phyloP scores from a whole-genome alignment of 1,284 basidiomycete species.

The Rhodotorula sp. region DNA sequence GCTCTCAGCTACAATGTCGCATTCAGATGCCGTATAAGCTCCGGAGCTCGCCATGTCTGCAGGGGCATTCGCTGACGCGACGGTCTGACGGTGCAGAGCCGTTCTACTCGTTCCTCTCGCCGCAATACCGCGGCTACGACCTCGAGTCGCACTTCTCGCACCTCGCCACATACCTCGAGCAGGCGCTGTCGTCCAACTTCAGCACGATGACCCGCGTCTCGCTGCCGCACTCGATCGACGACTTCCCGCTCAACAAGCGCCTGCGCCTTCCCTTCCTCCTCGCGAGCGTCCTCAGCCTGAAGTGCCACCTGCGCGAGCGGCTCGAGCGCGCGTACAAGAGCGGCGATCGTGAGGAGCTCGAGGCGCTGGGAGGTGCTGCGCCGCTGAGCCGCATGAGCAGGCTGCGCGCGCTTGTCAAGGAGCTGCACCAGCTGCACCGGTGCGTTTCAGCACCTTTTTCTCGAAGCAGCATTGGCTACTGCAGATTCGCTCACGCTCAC shows the following conservation, averaged over 20 bases:
- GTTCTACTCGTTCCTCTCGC: slow-evolving; percentile 46
- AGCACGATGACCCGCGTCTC: slow-evolving; percentile 33
- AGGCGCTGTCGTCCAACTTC: slow-evolving; percentile 40
- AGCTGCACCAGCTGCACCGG: slow-evolving; percentile 48
- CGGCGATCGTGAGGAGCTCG: slow-evolving; percentile 38
- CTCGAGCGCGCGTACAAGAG: slow-evolving; percentile 41
- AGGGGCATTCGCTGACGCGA: slow-evolving; percentile 15
- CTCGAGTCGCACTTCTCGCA: slow-evolving; percentile 44
- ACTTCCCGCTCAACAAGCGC: slow-evolving; percentile 42
- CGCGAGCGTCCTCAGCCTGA: slow-evolving; percentile 43
- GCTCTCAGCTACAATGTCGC: background rate
- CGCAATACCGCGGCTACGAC: slow-evolving; percentile 45
- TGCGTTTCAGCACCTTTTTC: slow-evolving; percentile 19
- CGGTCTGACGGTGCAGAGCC: slow-evolving; percentile 36
- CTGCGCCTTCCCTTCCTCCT: slow-evolving; percentile 44
- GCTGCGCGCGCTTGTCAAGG: slow-evolving; percentile 39
- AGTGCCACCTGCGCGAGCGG: slow-evolving; percentile 45
- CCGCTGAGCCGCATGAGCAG: slow-evolving; percentile 37
- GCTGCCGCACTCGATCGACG: slow-evolving; percentile 38
- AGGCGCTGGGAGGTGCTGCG: slow-evolving; percentile 38
- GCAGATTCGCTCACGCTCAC: background rate
- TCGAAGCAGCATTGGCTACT: too few species aligned
- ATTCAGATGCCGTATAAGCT: background rate
- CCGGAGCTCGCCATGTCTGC: background rate
- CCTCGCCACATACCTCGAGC: slow-evolving; percentile 42